These are phyloP conservation scores for Misopates orontium DNA, from an alignment of 257 asterid species.

Conservation along the genomic window DNA sequence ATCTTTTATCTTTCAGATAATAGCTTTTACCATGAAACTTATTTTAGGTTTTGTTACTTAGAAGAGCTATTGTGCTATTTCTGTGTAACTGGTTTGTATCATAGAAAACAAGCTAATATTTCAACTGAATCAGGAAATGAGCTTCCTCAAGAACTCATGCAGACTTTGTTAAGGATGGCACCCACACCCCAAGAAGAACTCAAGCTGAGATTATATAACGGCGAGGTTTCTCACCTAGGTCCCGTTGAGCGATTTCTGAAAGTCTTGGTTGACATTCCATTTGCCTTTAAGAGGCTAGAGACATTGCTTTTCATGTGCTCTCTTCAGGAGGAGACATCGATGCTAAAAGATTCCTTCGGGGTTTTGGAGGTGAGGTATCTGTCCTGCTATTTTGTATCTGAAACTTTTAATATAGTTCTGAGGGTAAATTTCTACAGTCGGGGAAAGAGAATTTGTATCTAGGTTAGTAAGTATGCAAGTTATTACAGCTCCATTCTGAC, in stretches of 20 bases:
- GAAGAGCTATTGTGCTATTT: not conserved
- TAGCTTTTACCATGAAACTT: not conserved
- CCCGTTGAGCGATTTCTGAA: conserved; percentile 72
- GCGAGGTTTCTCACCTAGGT: conserved; percentile 52
- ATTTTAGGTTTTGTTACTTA: not conserved
- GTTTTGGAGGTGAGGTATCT: conserved; percentile 53
- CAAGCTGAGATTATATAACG: conserved; percentile 60
- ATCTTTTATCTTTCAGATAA: not conserved
- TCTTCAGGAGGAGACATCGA: conserved; percentile 52
- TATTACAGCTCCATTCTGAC: not conserved
- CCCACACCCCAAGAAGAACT: conserved; percentile 71
- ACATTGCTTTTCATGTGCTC: conserved; percentile 58
- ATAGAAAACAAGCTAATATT: conserved; percentile 9
- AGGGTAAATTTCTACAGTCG: conserved; percentile 4
- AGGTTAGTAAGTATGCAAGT: not conserved
- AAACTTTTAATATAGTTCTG: not conserved
- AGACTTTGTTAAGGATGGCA: conserved; percentile 68
- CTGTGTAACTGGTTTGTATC: not conserved
- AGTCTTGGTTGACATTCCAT: conserved; percentile 65
- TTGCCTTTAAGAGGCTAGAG: conserved; percentile 64
- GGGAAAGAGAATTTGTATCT: not conserved
- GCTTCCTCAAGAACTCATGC: conserved; percentile 66
- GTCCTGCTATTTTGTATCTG: not conserved
- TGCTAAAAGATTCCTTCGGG: conserved; percentile 46
- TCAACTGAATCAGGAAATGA: conserved; percentile 51